Conservation (phyloP, 441 rosid species). For the Pelargonium hybrid region DNA sequence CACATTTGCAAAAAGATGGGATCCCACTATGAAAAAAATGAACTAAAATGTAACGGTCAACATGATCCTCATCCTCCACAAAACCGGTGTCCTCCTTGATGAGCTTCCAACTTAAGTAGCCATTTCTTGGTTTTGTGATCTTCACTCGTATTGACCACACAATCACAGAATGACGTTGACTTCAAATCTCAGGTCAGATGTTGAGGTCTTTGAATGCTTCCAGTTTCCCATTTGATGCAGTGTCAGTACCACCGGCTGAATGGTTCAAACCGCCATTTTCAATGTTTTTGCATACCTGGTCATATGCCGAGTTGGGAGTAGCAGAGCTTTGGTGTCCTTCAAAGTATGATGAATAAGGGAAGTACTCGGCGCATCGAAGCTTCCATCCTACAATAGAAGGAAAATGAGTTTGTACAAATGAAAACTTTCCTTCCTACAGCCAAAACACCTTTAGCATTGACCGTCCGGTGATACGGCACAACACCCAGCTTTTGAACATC, state of each 20-base stretch:
- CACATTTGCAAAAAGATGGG: slow-evolving; percentile 32
- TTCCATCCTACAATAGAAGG: slow-evolving; percentile 72
- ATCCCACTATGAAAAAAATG: neutral
- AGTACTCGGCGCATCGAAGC: slow-evolving; percentile 52
- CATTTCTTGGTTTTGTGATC: too few species aligned
- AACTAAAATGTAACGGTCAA: too few species aligned
- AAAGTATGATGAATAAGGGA: slow-evolving; percentile 70
- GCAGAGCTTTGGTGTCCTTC: slow-evolving; percentile 64
- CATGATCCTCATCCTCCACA: too few species aligned
- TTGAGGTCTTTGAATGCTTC: too few species aligned
- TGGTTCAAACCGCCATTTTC: slow-evolving; percentile 49
- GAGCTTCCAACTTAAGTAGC: too few species aligned
- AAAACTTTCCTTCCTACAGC: neutral
- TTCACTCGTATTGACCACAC: too few species aligned
- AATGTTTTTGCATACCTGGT: slow-evolving; percentile 29
- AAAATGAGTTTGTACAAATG: neutral
- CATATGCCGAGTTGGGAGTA: slow-evolving; percentile 38
- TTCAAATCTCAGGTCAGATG: too few species aligned
- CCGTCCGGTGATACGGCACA: neutral
- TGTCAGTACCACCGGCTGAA: slow-evolving; percentile 23
- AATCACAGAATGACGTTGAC: too few species aligned
- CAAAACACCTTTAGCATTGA: neutral
- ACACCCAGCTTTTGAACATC: too few species aligned
- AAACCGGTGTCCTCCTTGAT: too few species aligned
- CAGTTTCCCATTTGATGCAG: too few species aligned